A percentile compares a stretch with the other conserved stretches of the same genome.
These are phyloP conservation scores for Marasmius oreades DNA, from an alignment of 1,284 basidiomycete species.

Conservation along the genomic window DNA sequence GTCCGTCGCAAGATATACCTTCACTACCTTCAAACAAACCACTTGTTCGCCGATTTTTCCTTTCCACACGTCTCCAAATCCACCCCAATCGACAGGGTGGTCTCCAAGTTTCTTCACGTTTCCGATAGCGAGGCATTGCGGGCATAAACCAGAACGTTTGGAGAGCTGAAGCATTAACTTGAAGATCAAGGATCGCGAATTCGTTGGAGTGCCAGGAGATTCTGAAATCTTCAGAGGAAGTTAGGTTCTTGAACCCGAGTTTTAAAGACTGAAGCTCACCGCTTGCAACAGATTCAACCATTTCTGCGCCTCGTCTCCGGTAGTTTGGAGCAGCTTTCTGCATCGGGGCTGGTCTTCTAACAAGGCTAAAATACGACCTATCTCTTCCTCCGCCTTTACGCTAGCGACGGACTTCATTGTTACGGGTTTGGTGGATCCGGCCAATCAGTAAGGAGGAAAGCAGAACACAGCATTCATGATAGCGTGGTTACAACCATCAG, in stretches of 20 bases:
- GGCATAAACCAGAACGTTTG: not conserved
- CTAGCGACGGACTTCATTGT: no score
- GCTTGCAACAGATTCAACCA: not conserved
- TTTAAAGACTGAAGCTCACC: not conserved
- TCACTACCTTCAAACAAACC: not conserved
- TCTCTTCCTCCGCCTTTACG: not conserved
- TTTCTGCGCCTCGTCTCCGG: not conserved
- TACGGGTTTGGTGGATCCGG: no score
- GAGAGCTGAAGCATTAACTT: conserved; percentile 2
- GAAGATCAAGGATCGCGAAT: not conserved
- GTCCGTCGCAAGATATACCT: not conserved
- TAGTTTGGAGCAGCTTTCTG: not conserved
- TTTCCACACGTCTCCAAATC: conserved; percentile 7
- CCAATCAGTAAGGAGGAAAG: no score
- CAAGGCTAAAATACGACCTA: not conserved
- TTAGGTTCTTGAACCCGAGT: not conserved
- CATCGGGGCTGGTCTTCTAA: not conserved
- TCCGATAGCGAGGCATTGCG: not conserved
- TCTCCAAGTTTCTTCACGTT: not conserved
- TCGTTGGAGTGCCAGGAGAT: not conserved
- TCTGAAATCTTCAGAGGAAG: not conserved
- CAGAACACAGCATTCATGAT: no score
- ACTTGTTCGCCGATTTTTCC: not conserved
- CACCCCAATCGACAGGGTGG: conserved; percentile 1
- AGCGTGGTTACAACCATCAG: no score